phyloP scores from a whole-genome alignment of 2,329 filamentous ascomycete species.

The Aspergillus nomiae region DNA sequence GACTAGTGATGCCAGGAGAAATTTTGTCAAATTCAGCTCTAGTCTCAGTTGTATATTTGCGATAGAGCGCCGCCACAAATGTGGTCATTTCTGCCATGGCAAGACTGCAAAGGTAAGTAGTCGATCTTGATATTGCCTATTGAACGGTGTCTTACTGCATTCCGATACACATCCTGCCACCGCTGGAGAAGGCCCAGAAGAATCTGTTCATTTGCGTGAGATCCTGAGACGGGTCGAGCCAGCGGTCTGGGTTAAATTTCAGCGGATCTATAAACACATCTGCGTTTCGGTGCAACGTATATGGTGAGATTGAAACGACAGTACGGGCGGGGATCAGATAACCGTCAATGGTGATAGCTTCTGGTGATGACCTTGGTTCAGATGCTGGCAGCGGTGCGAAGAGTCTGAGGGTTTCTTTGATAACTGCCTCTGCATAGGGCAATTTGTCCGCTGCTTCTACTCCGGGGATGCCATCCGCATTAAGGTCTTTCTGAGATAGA shows the following conservation, averaged over 20 bases:
- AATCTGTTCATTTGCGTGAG: conserved; percentile 34
- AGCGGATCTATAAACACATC: conserved; percentile 31
- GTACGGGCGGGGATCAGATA: conserved; percentile 35
- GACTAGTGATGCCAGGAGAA: conserved; percentile 30
- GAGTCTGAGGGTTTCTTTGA: conserved; percentile 55
- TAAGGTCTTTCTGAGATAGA: conserved; percentile 26
- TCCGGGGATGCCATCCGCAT: conserved; percentile 34
- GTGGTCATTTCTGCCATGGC: conserved; percentile 56
- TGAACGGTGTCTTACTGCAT: conserved; percentile 28
- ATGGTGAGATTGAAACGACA: conserved; percentile 35
- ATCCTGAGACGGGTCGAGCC: conserved; percentile 24
- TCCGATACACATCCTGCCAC: conserved; percentile 46
- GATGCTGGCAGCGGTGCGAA: conserved; percentile 54
- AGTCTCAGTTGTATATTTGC: conserved; percentile 42
- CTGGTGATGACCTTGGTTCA: conserved; percentile 45
- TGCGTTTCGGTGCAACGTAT: conserved; percentile 36
- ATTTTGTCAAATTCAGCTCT: conserved; percentile 24
- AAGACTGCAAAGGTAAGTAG: conserved; percentile 32
- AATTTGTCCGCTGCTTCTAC: conserved; percentile 43
- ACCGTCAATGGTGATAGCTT: conserved; percentile 38
- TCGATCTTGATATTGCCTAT: background rate
- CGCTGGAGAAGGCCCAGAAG: conserved; percentile 45
- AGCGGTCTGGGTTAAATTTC: conserved; percentile 36
- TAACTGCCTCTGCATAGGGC: conserved; percentile 50
- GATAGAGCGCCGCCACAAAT: conserved; percentile 48